Evolutionary conservation across 129 eudicot genomes (phyloP), one percentile per base, ranked within the genome.

Genomic region (Chrysanthemum lavandulifolium): DNA sequence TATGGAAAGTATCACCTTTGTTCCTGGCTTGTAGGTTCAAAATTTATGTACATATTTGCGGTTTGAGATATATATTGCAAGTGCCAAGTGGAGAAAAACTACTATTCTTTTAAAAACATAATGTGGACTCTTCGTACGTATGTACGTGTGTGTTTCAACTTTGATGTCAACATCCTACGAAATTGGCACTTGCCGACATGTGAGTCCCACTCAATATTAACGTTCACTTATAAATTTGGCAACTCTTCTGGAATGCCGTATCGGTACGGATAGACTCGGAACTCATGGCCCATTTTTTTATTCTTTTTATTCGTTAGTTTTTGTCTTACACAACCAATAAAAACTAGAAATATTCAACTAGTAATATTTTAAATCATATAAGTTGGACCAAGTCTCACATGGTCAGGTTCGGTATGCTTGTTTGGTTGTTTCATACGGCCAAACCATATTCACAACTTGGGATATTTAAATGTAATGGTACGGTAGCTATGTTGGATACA

Each of bases 101-200:
- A 69, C 63, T 7, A 31, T 69, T 62, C 59, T 15, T 15, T 73
- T 73, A 11, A 33, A 57, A 64, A 33, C 63, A 62, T 61, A 53
- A 14, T 21, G 60, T 21, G 67, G 75, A 54, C 67, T 14, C 59
- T 23, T 53, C 2, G 58, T 2, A 58, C 36, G 45, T 2, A 58
- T 23, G 45, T 76, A 12, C 64, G 62, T 59, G 63, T 59, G 60
- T 57, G 64, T 66, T 76, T 43, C 80, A 67, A 25, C 68, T 3
- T 6, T n/a, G 7, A 61, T 53, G 75, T 68, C 69, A 61, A 50
- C 71, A 68, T 57, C 75, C 73, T 67, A 67, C 61, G 74, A 59
- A 47, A 68, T 68, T 68, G 75, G 80, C 59, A 76, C 68, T 58
- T 49, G 69, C 62, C 75, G 69, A 68, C 75, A 48, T 29, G 75